These are phyloP conservation scores for Escallonia herrerae DNA, from an alignment of 129 eudicot species.

Conservation along the genomic window DNA sequence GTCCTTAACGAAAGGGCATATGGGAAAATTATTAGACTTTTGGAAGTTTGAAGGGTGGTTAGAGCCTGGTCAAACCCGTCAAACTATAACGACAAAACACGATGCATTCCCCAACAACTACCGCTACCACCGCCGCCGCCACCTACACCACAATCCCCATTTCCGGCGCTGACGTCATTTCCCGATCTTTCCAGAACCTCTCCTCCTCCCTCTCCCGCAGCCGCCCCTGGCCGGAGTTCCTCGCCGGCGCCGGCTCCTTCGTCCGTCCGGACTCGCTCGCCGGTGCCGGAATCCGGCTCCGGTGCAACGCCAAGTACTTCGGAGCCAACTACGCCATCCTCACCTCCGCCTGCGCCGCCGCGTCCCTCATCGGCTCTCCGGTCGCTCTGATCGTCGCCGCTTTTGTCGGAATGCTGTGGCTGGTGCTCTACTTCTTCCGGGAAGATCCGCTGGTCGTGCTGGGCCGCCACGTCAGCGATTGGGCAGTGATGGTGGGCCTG, in stretches of 20 bases:
- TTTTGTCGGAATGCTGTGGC: slow-evolving; percentile 36
- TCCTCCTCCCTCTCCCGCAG: slow-evolving; percentile 43
- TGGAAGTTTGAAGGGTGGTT: not conserved
- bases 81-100: slow-evolving; percentile 21
- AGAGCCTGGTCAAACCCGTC: slow-evolving; percentile 13
- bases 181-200: slow-evolving; percentile 63
- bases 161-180: slow-evolving; percentile 57
- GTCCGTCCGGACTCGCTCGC: slow-evolving; percentile 39
- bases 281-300: slow-evolving; percentile 32
- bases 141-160: slow-evolving; percentile 77
- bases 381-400: slow-evolving; percentile 23
- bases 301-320: slow-evolving; percentile 51
- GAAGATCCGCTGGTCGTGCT: slow-evolving; percentile 61
- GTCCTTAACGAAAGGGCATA: too few relatives aligned
- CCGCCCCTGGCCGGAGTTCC: slow-evolving; percentile 79
- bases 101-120: slow-evolving; percentile 41
- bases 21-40: too few relatives aligned
- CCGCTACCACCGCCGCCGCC: too few relatives aligned
- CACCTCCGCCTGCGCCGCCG: slow-evolving; percentile 35
- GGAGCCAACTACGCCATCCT: slow-evolving; percentile 47
- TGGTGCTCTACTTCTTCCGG: slow-evolving; percentile 49
- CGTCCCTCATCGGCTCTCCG: slow-evolving; percentile 44
- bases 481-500: slow-evolving; percentile 31
- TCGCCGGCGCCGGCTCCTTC: slow-evolving; percentile 35
- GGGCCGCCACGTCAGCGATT: slow-evolving; percentile 48